These are phyloP conservation scores for Emmonsia crescens DNA, from an alignment of 2,329 filamentous ascomycete species.

Conservation along the genomic window DNA sequence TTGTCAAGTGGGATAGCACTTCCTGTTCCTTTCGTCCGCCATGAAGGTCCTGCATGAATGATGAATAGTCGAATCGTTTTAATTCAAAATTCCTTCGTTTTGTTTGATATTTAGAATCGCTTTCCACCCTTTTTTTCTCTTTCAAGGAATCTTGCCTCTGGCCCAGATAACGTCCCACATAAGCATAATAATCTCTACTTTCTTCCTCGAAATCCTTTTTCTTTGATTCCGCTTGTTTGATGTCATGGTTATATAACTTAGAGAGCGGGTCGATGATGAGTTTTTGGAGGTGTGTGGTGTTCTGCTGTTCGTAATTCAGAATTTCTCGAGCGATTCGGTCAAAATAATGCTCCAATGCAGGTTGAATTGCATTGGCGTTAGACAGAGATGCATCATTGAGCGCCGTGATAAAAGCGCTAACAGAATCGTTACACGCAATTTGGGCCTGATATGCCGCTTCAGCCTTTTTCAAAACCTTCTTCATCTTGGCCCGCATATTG, in stretches of 20 bases:
- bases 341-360: conserved; percentile 94
- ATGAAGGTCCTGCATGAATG: conserved; percentile 98
- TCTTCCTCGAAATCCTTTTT: conserved; percentile 98
- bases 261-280: conserved; percentile 90
- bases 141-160: conserved; percentile 93
- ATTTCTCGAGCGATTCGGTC: conserved; percentile 94
- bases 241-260: conserved; percentile 87
- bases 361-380: conserved; percentile 93
- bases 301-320: conserved; percentile 72
- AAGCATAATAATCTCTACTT: conserved; percentile 96
- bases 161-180: conserved; percentile 89
- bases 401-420: conserved; percentile 71
- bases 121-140: conserved; percentile 91
- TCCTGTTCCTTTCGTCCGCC: conserved; percentile 98
- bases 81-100: conserved; percentile 93
- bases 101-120: conserved; percentile 88
- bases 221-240: conserved; percentile 94
- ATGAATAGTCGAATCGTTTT: conserved; percentile 96
- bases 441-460: conserved; percentile 77
- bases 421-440: conserved; percentile 72
- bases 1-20: conserved; percentile 85
- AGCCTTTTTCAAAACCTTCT: conserved; percentile 89
- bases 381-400: conserved; percentile 78
- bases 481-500: conserved; percentile 88
- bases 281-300: conserved; percentile 72